Base-by-base conservation (phyloP, 495 filamentous ascomycete genomes). In the Xylaria curta region DNA sequence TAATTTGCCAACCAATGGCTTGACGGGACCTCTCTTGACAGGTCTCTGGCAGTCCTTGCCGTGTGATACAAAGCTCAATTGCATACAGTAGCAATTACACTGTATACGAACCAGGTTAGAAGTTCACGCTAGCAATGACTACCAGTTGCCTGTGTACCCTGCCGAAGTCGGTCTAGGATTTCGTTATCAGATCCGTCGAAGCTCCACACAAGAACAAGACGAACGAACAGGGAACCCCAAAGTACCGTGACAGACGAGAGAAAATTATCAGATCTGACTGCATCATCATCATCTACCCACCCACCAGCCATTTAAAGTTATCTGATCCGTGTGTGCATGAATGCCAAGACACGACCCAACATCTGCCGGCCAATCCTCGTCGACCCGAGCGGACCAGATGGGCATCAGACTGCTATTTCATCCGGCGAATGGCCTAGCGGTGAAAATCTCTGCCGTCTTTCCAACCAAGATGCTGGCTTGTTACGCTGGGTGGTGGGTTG, bases 311-410 rank as follows among this genome's bases (percentile, higher is more conserved):
- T 78, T 75, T 81, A 84, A 82, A 82, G 82, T 85, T 85, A 85
- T 85, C 84, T 76, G 84, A 85, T 85, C 84, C 83, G 83, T 76
- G 71, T 38, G 46, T 78, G 71, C 75, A 74, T 70, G 59, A 69
- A 59, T 44, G 77, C 73, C 73, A 78, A 76, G 76, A 72, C 73
- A 63, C 44, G 66, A 31, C 51, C 66, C 47, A 67, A 28, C 44
- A 56, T 15, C 65, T 12, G 19, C 31, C 65, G 42, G 49, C 65
- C 65, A 67, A 67, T 56, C 65, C 33, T 33, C 44, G 61, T 61
- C 4, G 51, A 49, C 47, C 46, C 31, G 44, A n/a, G 51, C 31
- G 38, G 47, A 36, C 46, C 12, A 8, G 31, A 56, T 1, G 40
- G 10, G 66, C 31, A 56, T 15, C 12, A 15, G 54, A 66, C 53